Base-by-base conservation (phyloP, 108 stramenopile genomes). In the Parietichytrium sp. region DNA sequence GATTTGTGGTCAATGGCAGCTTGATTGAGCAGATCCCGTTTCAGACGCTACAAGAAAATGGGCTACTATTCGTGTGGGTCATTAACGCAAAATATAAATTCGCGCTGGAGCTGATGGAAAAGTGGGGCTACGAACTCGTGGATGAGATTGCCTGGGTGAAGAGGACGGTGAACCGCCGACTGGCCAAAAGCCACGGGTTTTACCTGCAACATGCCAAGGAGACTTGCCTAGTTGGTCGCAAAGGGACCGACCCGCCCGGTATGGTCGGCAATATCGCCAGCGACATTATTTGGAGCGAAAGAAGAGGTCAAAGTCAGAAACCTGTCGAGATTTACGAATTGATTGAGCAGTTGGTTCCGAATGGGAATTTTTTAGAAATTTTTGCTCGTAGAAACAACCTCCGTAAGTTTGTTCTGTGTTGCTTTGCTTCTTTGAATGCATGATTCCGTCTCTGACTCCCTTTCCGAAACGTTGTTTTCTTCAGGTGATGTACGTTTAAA, bases 61-160 rank as follows among this genome's bases (percentile, higher is more conserved):
- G 61, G 15, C 45, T 72, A 13, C 61, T 72, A n/a, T 72, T 72
- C 45, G 61, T 72, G 13, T 72, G 61, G 61, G 61, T 72, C 16
- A 72, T 72, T 25, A 72, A 72, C 45, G 61, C 61, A 16, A 72
- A 72, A 42, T 72, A 72, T 42, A 72, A 72, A 42, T 72, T 72
- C 20, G 61, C 61, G 16, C 61, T 72, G 12, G 61, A 72, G 33
- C 61, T 72, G 29, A 72, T 72, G 61, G 61, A 72, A 25, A 72
- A 72, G 42, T 72, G 61, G 61, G 61, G 61, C 8, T 72, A 72
- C 42, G 45, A 33, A 7, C 33, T 72, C n/a, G 61, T 72, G 29
- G 61, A 72, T 25, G 61, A 72, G 42, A 72, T 72, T 25, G 61
- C 61, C 6, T 72, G 61, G 61, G 61, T 72, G 23, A 72, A 72